These are phyloP conservation scores for Petunia hybrid DNA, from an alignment of 305 asterid species.

Conservation along the genomic window DNA sequence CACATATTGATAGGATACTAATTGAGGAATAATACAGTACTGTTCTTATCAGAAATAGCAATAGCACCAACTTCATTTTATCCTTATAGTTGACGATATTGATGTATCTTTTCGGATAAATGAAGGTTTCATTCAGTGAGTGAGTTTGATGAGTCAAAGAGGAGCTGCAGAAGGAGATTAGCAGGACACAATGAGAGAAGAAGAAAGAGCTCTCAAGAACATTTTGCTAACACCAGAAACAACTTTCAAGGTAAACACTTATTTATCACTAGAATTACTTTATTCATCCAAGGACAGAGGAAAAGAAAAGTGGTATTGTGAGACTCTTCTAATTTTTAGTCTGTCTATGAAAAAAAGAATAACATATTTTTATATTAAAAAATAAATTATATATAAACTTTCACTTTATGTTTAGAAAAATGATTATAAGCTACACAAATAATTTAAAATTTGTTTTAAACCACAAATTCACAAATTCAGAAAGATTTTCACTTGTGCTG, in stretches of 20 bases:
- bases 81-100: neutral
- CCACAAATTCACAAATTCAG: too few species aligned
- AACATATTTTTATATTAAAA: too few species aligned
- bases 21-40: neutral
- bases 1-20: neutral
- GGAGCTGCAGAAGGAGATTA: conserved; percentile 73
- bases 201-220: conserved; percentile 65
- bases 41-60: neutral
- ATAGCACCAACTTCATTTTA: neutral
- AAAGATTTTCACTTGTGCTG: too few species aligned
- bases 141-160: conserved; percentile 72
- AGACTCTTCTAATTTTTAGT: too few species aligned
- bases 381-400: too few species aligned
- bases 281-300: conserved; percentile 5
- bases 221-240: conserved; percentile 40
- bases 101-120: neutral
- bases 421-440: too few species aligned
- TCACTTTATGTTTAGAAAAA: too few species aligned
- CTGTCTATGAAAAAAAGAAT: too few species aligned
- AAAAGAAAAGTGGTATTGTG: neutral
- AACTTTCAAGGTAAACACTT: conserved; percentile 47
- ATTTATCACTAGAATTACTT: neutral
- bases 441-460: too few species aligned
- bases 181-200: conserved; percentile 81
- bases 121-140: conserved; percentile 65